Evolutionary conservation across 768 basidiomycete genomes (phyloP), one percentile per base, ranked within the genome.

Genomic region (Multifurca ochricompacta): DNA sequence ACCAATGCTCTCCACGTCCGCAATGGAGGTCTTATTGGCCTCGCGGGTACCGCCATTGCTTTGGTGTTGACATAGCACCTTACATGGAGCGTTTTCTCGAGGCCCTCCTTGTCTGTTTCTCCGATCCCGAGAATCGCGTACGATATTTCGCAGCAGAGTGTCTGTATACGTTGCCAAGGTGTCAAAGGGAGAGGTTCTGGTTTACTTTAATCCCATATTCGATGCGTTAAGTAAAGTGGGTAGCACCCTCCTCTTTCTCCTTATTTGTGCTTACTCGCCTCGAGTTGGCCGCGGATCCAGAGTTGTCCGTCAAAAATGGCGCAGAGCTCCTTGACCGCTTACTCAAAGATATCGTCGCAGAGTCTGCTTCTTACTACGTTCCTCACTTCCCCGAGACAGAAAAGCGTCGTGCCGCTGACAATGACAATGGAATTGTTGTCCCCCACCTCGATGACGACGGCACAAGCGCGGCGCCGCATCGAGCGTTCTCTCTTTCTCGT

Each of bases 131-230:
- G 74, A 92, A 90, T 70, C 79, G 92, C 66, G 91, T 98, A 56
- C 82, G 92, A 40, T 99, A 98, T 71, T 97, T 96, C 73, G 95
- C 95, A 5, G 94, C 92, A 23, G 96, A 99, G 67, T 95, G 93
- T 65, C 72, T 99, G 59, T 99, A 99, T 73, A 99, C 71, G 94
- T 99, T 59, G 91, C 89, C 25, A 91, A 94, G 69, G 94, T 96
- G 14, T 95, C 93, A 30, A 95, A 96, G 64, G 96, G 95, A 35
- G 95, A 97, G 69, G 85, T 98, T 30, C 73, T 99, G 53, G 82
- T 97, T 13, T 96, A 94, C 67, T 99, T 97, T 74, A 99, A 99
- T 65, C 92, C 94, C 53, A 91, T 98, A 51, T 99, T 99, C 63
- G 96, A 98, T 70, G 87, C 93, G 1, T 76, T 98, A 58, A 93